These are phyloP conservation scores for Setaria italica DNA, from an alignment of 202 grass and related monocot species.

Conservation along the genomic window DNA sequence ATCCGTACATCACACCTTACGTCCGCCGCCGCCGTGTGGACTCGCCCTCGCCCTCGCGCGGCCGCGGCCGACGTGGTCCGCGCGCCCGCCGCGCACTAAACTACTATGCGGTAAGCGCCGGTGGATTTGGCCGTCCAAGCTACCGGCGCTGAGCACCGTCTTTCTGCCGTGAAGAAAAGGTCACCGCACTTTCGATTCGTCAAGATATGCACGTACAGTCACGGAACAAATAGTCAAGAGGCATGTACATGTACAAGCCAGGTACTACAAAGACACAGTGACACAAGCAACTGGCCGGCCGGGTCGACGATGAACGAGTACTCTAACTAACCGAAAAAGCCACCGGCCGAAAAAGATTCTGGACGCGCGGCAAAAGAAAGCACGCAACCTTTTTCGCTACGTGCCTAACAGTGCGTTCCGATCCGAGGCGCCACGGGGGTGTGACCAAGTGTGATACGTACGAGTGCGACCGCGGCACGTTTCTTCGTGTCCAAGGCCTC, in stretches of 20 bases:
- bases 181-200: slow-evolving; percentile 35
- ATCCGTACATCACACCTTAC: slow-evolving; percentile 43
- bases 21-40: slow-evolving; percentile 28
- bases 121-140: background rate
- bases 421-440: slow-evolving; percentile 1
- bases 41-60: background rate
- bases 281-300: slow-evolving; percentile 1
- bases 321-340: background rate
- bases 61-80: slow-evolving; percentile 26
- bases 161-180: slow-evolving; percentile 37
- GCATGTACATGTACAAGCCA: background rate
- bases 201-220: slow-evolving; percentile 42
- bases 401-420: slow-evolving; percentile 32
- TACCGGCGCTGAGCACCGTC: background rate
- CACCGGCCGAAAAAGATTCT: background rate
- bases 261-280: background rate
- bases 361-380: slow-evolving; percentile 36
- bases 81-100: slow-evolving; percentile 9
- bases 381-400: background rate
- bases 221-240: slow-evolving; percentile 29
- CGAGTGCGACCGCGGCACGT: slow-evolving; percentile 47
- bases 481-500: slow-evolving; percentile 46
- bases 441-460: slow-evolving; percentile 17
- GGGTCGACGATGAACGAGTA: background rate
- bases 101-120: background rate